These are phyloP conservation scores for Fusarium sp. DNA, from an alignment of 2,329 filamentous ascomycete genomes.

Conservation along the genomic window DNA sequence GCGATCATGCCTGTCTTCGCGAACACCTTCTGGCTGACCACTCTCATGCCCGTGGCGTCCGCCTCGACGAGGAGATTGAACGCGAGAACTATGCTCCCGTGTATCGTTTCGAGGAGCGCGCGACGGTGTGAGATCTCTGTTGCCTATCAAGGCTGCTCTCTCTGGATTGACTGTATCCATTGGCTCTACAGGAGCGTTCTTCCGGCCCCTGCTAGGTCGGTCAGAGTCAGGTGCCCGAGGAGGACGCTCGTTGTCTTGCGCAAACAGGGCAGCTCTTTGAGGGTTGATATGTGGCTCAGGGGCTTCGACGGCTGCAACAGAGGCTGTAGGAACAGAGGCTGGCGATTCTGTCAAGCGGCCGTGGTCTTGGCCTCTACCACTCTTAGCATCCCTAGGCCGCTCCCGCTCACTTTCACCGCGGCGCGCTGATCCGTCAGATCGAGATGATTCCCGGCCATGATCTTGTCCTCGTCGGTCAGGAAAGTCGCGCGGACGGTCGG, in stretches of 20 bases:
- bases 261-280: slow-evolving; percentile 66
- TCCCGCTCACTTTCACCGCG: slow-evolving; percentile 60
- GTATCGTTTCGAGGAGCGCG: slow-evolving; percentile 60
- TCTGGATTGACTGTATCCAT: slow-evolving; percentile 62
- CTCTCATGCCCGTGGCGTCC: slow-evolving; percentile 52
- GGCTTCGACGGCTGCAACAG: slow-evolving; percentile 44
- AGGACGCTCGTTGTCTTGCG: slow-evolving; percentile 51
- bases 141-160: slow-evolving; percentile 61
- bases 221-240: slow-evolving; percentile 51
- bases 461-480: slow-evolving; percentile 61
- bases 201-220: slow-evolving; percentile 48
- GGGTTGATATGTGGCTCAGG: slow-evolving; percentile 68
- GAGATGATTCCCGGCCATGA: slow-evolving; percentile 42
- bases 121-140: slow-evolving; percentile 53
- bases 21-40: slow-evolving; percentile 52
- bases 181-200: slow-evolving; percentile 48
- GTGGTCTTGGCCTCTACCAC: slow-evolving; percentile 48
- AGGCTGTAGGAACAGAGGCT: slow-evolving; percentile 46
- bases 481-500: slow-evolving; percentile 59
- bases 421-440: slow-evolving; percentile 54
- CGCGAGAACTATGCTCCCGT: slow-evolving; percentile 57
- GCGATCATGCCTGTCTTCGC: slow-evolving; percentile 64
- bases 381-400: slow-evolving; percentile 52
- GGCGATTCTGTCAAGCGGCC: slow-evolving; percentile 49
- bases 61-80: slow-evolving; percentile 64